Evolutionary conservation across 2,329 filamentous ascomycete genomes (phyloP).

Genomic region (Fusarium tuaranense): DNA sequence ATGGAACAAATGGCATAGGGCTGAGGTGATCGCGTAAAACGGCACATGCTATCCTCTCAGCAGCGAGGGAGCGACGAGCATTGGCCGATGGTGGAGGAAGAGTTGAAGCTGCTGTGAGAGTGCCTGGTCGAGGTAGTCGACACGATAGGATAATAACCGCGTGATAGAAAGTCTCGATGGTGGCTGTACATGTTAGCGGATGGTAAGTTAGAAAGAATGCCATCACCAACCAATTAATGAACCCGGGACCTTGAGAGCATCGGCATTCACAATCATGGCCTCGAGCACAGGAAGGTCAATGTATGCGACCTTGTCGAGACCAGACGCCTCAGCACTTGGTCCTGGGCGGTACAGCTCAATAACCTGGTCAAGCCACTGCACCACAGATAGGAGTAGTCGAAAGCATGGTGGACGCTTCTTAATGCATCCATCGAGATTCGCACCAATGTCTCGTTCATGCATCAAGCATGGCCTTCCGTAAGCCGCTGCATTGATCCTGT

Average conservation of each 20-base stretch:
- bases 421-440: constrained; percentile 64
- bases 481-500: constrained; percentile 69
- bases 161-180: constrained; percentile 73
- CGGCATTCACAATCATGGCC: constrained; percentile 66
- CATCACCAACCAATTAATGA: constrained; percentile 59
- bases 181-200: constrained; percentile 55
- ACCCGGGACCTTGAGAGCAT: constrained; percentile 62
- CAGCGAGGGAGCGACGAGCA: constrained; percentile 67
- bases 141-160: constrained; percentile 73
- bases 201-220: background rate
- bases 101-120: constrained; percentile 54
- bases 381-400: constrained; percentile 66
- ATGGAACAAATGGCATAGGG: constrained; percentile 70
- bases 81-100: constrained; percentile 63
- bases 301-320: constrained; percentile 57
- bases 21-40: constrained; percentile 63
- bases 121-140: constrained; percentile 60
- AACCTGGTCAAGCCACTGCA: constrained; percentile 68
- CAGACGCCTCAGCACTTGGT: constrained; percentile 54
- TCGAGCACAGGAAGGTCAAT: constrained; percentile 69
- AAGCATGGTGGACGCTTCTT: constrained; percentile 65
- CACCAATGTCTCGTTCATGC: constrained; percentile 70
- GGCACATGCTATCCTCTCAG: constrained; percentile 68
- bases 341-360: constrained; percentile 70
- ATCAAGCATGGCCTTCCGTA: constrained; percentile 70